A percentile compares a stretch with the other conserved stretches of the same genome.
phyloP scores from a whole-genome alignment of 2,329 filamentous ascomycete species.

The Fusarium poae region DNA sequence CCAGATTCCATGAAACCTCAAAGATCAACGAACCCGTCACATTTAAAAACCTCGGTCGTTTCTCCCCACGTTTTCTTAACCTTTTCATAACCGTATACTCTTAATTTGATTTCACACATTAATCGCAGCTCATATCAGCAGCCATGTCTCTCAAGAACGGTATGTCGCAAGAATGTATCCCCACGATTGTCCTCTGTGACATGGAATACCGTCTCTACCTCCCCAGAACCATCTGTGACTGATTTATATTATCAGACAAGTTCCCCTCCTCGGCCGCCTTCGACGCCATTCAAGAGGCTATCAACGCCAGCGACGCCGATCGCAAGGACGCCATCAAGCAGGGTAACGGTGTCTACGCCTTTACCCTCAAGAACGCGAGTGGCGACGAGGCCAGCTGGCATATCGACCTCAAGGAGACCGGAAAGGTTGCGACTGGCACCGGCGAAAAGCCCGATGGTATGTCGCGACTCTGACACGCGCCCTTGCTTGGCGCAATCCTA shows the following conservation, averaged over 20 bases:
- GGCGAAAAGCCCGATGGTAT: conserved; percentile 86
- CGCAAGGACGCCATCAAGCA: conserved; percentile 91
- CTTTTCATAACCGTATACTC: conserved; percentile 5
- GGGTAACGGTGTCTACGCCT: conserved; percentile 88
- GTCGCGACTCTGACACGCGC: conserved; percentile 48
- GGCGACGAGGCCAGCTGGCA: conserved; percentile 90
- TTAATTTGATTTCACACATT: neutral
- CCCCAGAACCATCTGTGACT: conserved; percentile 5
- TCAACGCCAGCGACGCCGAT: conserved; percentile 76
- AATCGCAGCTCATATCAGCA: conserved; percentile 32
- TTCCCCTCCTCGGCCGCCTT: conserved; percentile 94
- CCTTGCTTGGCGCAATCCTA: conserved; percentile 2
- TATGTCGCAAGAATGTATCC: conserved; percentile 56
- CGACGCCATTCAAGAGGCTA: conserved; percentile 82
- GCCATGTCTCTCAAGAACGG: conserved; percentile 81
- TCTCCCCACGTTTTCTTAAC: conserved; percentile 33
- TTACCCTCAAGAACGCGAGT: conserved; percentile 88
- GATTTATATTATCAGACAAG: conserved; percentile 65
- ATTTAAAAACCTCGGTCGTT: conserved; percentile 43
- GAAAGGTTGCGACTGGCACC: conserved; percentile 81
- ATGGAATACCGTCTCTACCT: conserved; percentile 1
- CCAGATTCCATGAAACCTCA: conserved; percentile 19
- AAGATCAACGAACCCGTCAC: conserved; percentile 22
- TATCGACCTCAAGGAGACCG: conserved; percentile 93
- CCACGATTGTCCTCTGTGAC: neutral